These are phyloP conservation scores for Leccinum subgranulosum DNA, from an alignment of 768 basidiomycete species.

Conservation along the genomic window DNA sequence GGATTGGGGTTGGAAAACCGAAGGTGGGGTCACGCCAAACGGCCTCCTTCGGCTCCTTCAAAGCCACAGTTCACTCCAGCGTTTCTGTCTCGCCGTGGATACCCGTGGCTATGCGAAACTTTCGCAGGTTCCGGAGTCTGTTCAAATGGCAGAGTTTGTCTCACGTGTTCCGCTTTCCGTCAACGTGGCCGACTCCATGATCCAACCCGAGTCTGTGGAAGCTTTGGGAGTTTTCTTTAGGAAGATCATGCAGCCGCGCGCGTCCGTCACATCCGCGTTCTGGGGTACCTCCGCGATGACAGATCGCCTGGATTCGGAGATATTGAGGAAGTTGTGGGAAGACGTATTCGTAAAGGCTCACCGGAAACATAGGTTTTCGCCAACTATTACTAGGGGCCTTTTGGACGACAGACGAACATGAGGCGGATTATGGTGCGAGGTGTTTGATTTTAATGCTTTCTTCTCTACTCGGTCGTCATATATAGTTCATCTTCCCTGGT, in stretches of 20 bases:
- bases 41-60: conserved; percentile 17
- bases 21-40: conserved; percentile 14
- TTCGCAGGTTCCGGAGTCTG: not conserved
- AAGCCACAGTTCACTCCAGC: not conserved
- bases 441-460: not conserved
- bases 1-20: conserved; percentile 18
- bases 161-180: conserved; percentile 8
- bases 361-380: not conserved
- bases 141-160: not conserved
- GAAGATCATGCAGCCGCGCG: conserved; percentile 6
- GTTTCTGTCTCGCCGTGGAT: conserved; percentile 14
- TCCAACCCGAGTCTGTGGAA: conserved; percentile 14
- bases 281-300: conserved; percentile 12
- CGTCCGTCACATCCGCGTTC: not conserved
- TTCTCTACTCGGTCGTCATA: not conserved
- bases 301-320: conserved; percentile 14
- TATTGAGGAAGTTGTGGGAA: conserved; percentile 13
- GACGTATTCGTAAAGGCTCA: conserved; percentile 19
- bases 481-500: not conserved
- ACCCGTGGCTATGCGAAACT: conserved; percentile 3
- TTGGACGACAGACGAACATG: not conserved
- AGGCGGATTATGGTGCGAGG: not conserved
- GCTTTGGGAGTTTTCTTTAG: conserved; percentile 18
- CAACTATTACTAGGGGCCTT: not conserved
- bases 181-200: conserved; percentile 16